These are phyloP conservation scores for Podospora fimiseda DNA, from an alignment of 495 filamentous ascomycete genomes.

Conservation along the genomic window DNA sequence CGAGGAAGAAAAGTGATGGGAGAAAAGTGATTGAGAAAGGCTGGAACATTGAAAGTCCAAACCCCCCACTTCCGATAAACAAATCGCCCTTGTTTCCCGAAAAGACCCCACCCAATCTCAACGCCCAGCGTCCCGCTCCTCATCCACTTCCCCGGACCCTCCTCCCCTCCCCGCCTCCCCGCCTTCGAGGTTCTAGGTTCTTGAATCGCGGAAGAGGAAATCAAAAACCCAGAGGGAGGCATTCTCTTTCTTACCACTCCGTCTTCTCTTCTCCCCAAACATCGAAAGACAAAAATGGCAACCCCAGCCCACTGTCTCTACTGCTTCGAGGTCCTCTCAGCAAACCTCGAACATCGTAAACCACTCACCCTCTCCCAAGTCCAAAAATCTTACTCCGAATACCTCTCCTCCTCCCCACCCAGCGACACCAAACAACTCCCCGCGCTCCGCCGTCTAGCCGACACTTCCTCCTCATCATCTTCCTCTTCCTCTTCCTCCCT, in stretches of 20 bases:
- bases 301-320: constrained; percentile 76
- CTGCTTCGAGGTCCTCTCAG: constrained; percentile 79
- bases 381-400: constrained; percentile 64
- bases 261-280: not conserved
- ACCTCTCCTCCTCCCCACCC: constrained; percentile 21
- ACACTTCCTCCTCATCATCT: constrained; percentile 23
- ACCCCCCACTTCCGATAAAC: not conserved
- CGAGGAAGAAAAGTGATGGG: not conserved
- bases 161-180: not conserved
- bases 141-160: not conserved
- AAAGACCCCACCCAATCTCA: not conserved
- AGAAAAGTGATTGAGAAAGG: not conserved
- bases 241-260: not conserved
- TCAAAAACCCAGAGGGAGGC: too few relatives aligned
- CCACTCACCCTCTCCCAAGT: constrained; percentile 54
- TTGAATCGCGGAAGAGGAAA: too few relatives aligned
- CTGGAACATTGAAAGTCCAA: not conserved
- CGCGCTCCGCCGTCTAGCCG: constrained; percentile 32
- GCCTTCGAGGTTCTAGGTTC: too few relatives aligned
- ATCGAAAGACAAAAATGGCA: constrained; percentile 55
- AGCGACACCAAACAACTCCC: constrained; percentile 32
- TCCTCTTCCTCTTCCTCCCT: constrained; percentile 21
- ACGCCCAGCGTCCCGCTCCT: not conserved
- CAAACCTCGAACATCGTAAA: constrained; percentile 39
- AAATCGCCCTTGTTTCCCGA: not conserved